These are phyloP conservation scores for Peltaster fructicola DNA, from an alignment of 2,329 filamentous ascomycete species.

Conservation along the genomic window DNA sequence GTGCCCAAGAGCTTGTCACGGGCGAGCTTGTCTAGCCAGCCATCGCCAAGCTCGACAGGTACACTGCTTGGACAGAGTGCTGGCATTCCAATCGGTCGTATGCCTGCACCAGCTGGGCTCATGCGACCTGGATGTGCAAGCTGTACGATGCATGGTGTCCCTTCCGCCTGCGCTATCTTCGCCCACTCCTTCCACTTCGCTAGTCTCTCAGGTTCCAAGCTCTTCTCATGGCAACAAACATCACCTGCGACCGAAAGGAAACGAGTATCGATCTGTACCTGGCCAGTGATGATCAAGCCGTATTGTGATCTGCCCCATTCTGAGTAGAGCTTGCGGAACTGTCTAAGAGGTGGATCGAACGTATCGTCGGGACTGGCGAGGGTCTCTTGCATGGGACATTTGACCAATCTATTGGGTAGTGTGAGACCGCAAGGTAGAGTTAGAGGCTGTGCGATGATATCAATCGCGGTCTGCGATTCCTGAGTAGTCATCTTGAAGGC, in stretches of 20 bases:
- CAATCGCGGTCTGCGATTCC: constrained; percentile 3
- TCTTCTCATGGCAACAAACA: constrained; percentile 13
- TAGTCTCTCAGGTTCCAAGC: constrained; percentile 10
- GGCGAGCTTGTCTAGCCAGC: constrained; percentile 18
- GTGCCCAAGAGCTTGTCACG: constrained; percentile 21
- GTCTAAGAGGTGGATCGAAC: constrained; percentile 26
- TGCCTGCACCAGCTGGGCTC: constrained; percentile 23
- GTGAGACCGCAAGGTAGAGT: constrained; percentile 14
- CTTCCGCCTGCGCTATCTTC: constrained; percentile 20
- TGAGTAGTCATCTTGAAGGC: not conserved
- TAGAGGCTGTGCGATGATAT: constrained; percentile 9
- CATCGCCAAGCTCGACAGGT: constrained; percentile 23
- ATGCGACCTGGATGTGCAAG: constrained; percentile 29
- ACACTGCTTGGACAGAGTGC: constrained; percentile 23
- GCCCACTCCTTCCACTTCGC: constrained; percentile 19
- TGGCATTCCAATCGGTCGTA: constrained; percentile 18
- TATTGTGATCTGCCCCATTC: constrained; percentile 31
- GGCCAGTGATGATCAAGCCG: constrained; percentile 27
- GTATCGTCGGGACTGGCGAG: constrained; percentile 14
- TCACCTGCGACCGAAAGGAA: constrained; percentile 21
- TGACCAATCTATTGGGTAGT: constrained; percentile 21
- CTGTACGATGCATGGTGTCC: constrained; percentile 27
- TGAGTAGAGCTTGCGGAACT: constrained; percentile 30
- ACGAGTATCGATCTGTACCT: constrained; percentile 28
- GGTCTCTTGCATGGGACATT: constrained; percentile 30